These are phyloP conservation scores for Penicillium manginii DNA, from an alignment of 495 filamentous ascomycete species.

Conservation along the genomic window DNA sequence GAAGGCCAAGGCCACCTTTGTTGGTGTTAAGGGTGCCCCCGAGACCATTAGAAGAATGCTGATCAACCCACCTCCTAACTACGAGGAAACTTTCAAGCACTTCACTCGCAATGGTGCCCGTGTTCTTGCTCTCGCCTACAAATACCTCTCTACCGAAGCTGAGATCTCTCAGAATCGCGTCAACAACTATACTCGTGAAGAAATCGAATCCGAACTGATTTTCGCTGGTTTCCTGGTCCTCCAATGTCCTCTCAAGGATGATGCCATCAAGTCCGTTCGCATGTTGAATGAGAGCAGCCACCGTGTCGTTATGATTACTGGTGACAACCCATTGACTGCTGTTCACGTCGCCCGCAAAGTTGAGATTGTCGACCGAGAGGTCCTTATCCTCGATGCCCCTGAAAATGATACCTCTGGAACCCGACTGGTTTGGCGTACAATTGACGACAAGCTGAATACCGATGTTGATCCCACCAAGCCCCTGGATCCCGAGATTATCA, in stretches of 20 bases:
- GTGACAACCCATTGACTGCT: slow-evolving; percentile 96
- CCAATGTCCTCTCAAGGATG: slow-evolving; percentile 94
- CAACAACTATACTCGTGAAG: slow-evolving; percentile 89
- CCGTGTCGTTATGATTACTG: slow-evolving; percentile 98
- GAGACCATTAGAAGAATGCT: slow-evolving; percentile 96
- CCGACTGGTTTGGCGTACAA: slow-evolving; percentile 89
- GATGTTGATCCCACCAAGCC: slow-evolving; percentile 84
- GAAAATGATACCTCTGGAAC: slow-evolving; percentile 85
- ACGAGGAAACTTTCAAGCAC: slow-evolving; percentile 98
- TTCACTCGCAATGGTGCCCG: slow-evolving; percentile 94
- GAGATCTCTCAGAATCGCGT: slow-evolving; percentile 83
- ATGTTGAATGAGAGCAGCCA: slow-evolving; percentile 99
- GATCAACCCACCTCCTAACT: slow-evolving; percentile 77
- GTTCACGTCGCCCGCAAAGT: slow-evolving; percentile 95
- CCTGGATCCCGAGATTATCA: slow-evolving; percentile 80
- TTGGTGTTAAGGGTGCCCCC: slow-evolving; percentile 93
- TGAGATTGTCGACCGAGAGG: slow-evolving; percentile 96
- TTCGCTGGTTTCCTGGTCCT: slow-evolving; percentile 94
- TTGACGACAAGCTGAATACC: slow-evolving; percentile 86
- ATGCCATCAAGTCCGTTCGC: slow-evolving; percentile 87
- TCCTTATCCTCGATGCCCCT: slow-evolving; percentile 91
- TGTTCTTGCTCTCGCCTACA: slow-evolving; percentile 92
- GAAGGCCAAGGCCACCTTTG: slow-evolving; percentile 80
- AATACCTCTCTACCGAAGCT: slow-evolving; percentile 76
- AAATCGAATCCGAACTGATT: slow-evolving; percentile 80